These are phyloP conservation scores for Eutrema yunnanense DNA, from an alignment of 345 rosid species.

Conservation along the genomic window DNA sequence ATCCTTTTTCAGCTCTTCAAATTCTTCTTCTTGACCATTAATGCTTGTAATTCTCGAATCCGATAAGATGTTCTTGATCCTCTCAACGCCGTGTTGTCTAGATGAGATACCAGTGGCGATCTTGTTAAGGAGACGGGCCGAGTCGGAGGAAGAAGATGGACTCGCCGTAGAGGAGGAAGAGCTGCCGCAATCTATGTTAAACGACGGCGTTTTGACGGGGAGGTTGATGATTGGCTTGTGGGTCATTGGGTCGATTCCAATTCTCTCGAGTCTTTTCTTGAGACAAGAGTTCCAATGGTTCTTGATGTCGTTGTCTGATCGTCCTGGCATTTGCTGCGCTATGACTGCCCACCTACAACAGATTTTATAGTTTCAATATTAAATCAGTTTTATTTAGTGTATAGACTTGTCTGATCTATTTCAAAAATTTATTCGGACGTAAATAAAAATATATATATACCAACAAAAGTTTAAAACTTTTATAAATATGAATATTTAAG, in stretches of 20 bases:
- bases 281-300: slow-evolving; percentile 32
- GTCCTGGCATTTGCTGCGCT: slow-evolving; percentile 20
- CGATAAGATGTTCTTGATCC: slow-evolving; percentile 19
- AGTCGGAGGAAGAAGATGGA: not conserved
- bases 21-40: not conserved
- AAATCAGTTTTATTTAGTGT: not conserved
- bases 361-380: too few species aligned
- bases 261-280: slow-evolving; percentile 24
- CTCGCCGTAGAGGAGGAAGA: not conserved
- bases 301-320: slow-evolving; percentile 33
- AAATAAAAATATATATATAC: too few species aligned
- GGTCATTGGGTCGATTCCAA: slow-evolving; percentile 19
- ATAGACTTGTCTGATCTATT: not conserved
- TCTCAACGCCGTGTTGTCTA: not conserved
- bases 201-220: not conserved
- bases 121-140: slow-evolving; percentile 12
- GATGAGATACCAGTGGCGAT: slow-evolving; percentile 8
- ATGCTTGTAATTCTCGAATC: not conserved
- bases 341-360: slow-evolving; percentile 24
- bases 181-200: not conserved
- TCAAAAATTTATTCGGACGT: not conserved
- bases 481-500: not conserved
- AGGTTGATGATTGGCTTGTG: not conserved
- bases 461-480: too few species aligned
- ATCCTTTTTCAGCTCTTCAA: not conserved